Conservation (phyloP, 169 alveolate genomes). For the Haemoproteus tartakovskyi region DNA sequence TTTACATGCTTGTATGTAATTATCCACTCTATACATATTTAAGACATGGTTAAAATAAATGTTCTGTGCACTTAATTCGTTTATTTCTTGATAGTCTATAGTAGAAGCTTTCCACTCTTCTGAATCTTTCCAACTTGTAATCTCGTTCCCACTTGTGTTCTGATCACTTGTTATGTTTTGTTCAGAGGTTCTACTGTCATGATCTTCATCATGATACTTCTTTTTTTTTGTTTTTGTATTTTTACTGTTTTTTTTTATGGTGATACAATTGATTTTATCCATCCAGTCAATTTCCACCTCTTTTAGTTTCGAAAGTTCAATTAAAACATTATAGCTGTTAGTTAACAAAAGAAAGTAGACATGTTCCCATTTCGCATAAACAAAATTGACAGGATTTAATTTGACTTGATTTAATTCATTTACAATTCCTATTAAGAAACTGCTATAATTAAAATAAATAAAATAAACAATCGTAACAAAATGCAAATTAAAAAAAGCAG, state of each 20-base stretch:
- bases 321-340: conserved; percentile 27
- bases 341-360: conserved; percentile 23
- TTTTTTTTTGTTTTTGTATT: no score
- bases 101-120: no score
- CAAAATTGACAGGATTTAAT: conserved; percentile 49
- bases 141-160: not conserved
- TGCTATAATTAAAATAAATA: conserved; percentile 50
- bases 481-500: conserved; percentile 16
- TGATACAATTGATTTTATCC: not conserved
- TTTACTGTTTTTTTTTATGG: not conserved
- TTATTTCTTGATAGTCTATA: conserved; percentile 12
- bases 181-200: not conserved
- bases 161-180: not conserved
- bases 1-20: conserved; percentile 30
- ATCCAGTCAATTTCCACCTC: conserved; percentile 41
- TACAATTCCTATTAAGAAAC: conserved; percentile 53
- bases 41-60: conserved; percentile 44
- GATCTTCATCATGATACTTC: no score
- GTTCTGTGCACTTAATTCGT: not conserved
- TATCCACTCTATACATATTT: conserved; percentile 42
- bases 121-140: not conserved
- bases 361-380: conserved; percentile 1
- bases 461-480: conserved; percentile 51
- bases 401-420: conserved; percentile 19
- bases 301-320: conserved; percentile 6